Conservation (phyloP, 805 yeast genomes). For the Starmerella floricola region DNA sequence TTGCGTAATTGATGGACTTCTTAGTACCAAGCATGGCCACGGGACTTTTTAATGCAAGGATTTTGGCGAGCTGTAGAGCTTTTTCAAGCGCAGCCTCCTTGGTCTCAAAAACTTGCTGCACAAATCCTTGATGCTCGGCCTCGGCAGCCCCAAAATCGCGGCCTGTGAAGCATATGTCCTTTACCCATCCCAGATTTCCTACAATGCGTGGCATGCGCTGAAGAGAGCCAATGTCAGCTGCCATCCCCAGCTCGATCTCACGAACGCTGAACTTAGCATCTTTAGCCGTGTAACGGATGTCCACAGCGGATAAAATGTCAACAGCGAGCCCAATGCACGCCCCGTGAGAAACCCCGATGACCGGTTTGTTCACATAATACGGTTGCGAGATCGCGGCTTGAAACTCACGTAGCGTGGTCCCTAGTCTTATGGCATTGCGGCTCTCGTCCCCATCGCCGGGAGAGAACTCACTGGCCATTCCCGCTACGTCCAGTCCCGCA, state of each 20-base stretch:
- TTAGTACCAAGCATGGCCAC: constrained; percentile 61
- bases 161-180: constrained; percentile 53
- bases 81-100: constrained; percentile 39
- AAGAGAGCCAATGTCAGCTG: constrained; percentile 69
- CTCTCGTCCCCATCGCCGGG: constrained; percentile 22
- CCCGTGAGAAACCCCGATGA: constrained; percentile 58
- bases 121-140: constrained; percentile 46
- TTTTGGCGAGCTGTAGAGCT: constrained; percentile 40
- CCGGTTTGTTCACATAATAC: constrained; percentile 33
- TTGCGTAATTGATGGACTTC: constrained; percentile 37
- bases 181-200: constrained; percentile 44
- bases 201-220: constrained; percentile 50
- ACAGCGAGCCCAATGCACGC: constrained; percentile 52
- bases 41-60: constrained; percentile 37
- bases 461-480: constrained; percentile 17
- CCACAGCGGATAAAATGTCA: constrained; percentile 49
- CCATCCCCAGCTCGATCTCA: constrained; percentile 60
- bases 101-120: constrained; percentile 35
- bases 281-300: constrained; percentile 44
- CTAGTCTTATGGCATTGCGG: constrained; percentile 26
- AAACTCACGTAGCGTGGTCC: constrained; percentile 40
- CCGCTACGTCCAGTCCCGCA: constrained; percentile 51
- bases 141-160: constrained; percentile 42
- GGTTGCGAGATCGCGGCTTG: constrained; percentile 40
- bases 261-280: constrained; percentile 47